Conservation (phyloP, 768 basidiomycete species). For the Mycena filopes region DNA sequence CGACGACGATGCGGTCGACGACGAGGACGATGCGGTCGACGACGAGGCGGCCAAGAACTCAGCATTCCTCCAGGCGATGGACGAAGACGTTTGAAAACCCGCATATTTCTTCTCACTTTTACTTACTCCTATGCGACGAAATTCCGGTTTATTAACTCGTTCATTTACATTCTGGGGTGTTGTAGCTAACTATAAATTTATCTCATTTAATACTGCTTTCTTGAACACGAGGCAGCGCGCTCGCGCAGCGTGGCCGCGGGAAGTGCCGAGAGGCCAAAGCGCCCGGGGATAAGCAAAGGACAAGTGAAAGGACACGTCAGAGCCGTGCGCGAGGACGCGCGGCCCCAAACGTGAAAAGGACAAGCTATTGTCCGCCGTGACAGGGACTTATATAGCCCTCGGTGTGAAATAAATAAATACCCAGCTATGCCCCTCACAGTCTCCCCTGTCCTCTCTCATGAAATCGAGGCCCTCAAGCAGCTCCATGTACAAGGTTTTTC, state of each 20-base stretch:
- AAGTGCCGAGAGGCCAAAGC: no score
- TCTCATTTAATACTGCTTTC: background rate
- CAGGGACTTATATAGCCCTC: background rate
- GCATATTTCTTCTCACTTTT: slow-evolving; percentile 1
- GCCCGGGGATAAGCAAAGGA: background rate
- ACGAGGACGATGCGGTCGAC: background rate
- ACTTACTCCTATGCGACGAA: slow-evolving; percentile 2
- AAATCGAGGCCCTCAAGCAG: slow-evolving; percentile 29
- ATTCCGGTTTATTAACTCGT: background rate
- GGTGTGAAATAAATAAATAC: background rate
- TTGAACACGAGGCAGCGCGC: slow-evolving; percentile 9
- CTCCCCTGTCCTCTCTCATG: slow-evolving; percentile 6
- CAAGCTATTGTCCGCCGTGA: slow-evolving; percentile 1
- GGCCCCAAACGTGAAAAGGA: background rate
- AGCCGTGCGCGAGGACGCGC: no score
- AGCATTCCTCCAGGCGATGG: background rate
- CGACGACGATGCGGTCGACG: background rate
- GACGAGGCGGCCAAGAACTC: no score
- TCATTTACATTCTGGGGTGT: slow-evolving; percentile 4
- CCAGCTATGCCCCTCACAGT: background rate
- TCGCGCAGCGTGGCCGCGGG: slow-evolving; percentile 1
- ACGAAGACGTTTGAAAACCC: background rate
- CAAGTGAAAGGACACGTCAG: background rate
- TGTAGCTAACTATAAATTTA: slow-evolving; percentile 10
- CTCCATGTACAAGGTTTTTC: slow-evolving; percentile 53